A percentile compares a stretch with the other conserved stretches of the same genome.
phyloP scores from a whole-genome alignment of 306 rosid genomes.

The Castanospermum australe region DNA sequence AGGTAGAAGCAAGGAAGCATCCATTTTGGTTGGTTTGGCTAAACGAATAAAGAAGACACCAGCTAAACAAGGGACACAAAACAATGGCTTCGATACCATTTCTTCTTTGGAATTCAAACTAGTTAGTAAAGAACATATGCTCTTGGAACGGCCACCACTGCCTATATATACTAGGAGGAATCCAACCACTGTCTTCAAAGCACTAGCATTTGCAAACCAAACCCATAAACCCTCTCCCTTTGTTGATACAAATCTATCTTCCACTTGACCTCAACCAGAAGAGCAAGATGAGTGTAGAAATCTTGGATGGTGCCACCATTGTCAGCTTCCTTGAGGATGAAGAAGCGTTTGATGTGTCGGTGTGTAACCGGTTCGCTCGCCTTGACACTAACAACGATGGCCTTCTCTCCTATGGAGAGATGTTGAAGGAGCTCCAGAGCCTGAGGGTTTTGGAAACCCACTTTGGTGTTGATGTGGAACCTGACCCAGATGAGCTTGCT shows the following conservation, averaged over 20 bases:
- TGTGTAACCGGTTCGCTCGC: constrained; percentile 40
- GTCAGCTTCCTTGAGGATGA: constrained; percentile 67
- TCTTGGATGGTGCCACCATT: constrained; percentile 69
- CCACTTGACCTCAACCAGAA: not conserved
- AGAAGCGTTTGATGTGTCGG: constrained; percentile 46
- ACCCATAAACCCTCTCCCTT: not conserved
- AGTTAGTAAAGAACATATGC: constrained; percentile 21
- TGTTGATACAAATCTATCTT: not conserved
- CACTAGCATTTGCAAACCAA: constrained; percentile 27
- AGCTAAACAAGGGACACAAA: not conserved
- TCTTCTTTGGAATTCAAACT: not conserved
- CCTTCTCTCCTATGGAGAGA: constrained; percentile 60
- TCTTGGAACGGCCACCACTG: not conserved
- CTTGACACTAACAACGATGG: constrained; percentile 69
- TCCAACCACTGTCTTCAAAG: constrained; percentile 19
- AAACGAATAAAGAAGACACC: constrained; percentile 13
- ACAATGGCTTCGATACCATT: constrained; percentile 24
- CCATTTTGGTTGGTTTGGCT: not conserved
- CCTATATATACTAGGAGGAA: constrained; percentile 13
- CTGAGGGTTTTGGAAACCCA: constrained; percentile 66
- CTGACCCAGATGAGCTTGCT: constrained; percentile 59
- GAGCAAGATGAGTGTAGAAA: constrained; percentile 69
- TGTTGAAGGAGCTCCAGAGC: constrained; percentile 69
- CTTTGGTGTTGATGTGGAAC: constrained; percentile 62
- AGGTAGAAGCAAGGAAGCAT: constrained; percentile 29